Evolutionary conservation across 2,329 filamentous ascomycete species (phyloP).

Genomic region (Fusarium armeniacum): DNA sequence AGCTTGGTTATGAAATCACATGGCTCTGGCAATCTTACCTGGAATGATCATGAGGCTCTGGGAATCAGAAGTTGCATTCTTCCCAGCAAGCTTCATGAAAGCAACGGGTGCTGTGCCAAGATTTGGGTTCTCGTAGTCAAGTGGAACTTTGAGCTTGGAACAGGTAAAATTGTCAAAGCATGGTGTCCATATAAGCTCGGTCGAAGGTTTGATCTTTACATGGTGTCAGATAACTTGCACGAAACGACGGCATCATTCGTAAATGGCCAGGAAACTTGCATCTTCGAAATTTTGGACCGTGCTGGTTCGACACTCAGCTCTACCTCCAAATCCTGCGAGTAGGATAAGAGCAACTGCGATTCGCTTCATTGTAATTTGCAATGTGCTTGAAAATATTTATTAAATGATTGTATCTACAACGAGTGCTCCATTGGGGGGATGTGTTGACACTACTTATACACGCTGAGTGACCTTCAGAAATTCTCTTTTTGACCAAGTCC

Average conservation of each 20-base stretch:
- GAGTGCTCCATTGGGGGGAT: not conserved
- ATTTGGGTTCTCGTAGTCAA: not conserved
- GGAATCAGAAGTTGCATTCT: not conserved
- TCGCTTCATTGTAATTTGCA: not conserved
- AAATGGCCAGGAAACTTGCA: not conserved
- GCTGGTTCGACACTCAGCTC: not conserved
- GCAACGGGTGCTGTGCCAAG: not conserved
- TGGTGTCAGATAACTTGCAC: not conserved
- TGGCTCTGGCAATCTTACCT: too few relatives aligned
- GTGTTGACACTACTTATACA: not conserved
- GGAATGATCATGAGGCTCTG: constrained; percentile 2
- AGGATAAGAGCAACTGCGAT: not conserved
- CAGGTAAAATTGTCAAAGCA: constrained; percentile 3
- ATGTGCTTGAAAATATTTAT: not conserved
- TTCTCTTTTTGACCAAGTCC: not conserved
- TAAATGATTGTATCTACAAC: accelerated
- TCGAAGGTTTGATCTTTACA: not conserved
- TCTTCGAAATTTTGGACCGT: not conserved
- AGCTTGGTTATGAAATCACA: too few relatives aligned
- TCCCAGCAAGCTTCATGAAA: constrained; percentile 2
- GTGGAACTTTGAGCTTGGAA: not conserved
- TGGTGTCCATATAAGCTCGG: not conserved
- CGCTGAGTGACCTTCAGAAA: too few relatives aligned
- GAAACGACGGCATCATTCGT: too few relatives aligned
- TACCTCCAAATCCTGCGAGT: not conserved